Conservation (phyloP, 1,284 basidiomycete genomes). For the Coniophora puteana region DNA sequence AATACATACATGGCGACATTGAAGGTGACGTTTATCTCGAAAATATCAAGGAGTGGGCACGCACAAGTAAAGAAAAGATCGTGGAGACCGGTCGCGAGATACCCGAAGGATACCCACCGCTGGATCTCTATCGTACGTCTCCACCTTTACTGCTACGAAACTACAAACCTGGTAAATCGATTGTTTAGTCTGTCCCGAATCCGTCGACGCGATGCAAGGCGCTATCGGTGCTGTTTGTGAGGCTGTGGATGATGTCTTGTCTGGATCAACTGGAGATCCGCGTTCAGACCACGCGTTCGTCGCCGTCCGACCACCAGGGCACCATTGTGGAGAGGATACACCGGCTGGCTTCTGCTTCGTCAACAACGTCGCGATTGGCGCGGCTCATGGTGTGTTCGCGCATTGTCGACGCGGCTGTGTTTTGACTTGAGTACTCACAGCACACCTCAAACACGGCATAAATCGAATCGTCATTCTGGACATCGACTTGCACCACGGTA, state of each 20-base stretch:
- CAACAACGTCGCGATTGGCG: slow-evolving; percentile 89
- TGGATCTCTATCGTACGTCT: slow-evolving; percentile 79
- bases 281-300: slow-evolving; percentile 63
- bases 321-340: slow-evolving; percentile 86
- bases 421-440: background rate
- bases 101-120: slow-evolving; percentile 67
- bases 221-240: slow-evolving; percentile 80
- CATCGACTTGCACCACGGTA: slow-evolving; percentile 91
- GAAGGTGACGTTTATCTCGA: slow-evolving; percentile 66
- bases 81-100: slow-evolving; percentile 72
- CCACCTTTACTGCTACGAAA: slow-evolving; percentile 3
- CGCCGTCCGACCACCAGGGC: slow-evolving; percentile 83
- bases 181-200: slow-evolving; percentile 61
- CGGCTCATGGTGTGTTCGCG: slow-evolving; percentile 72
- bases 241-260: slow-evolving; percentile 70
- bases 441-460: background rate
- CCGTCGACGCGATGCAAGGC: slow-evolving; percentile 71
- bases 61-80: slow-evolving; percentile 65
- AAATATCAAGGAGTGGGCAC: slow-evolving; percentile 58
- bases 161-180: background rate
- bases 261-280: background rate
- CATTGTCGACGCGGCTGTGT: background rate
- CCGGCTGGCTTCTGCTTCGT: slow-evolving; percentile 94
- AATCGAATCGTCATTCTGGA: slow-evolving; percentile 79
- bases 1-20: slow-evolving; percentile 71